phyloP scores from a whole-genome alignment of 495 filamentous ascomycete species.

The Neurospora sp. region DNA sequence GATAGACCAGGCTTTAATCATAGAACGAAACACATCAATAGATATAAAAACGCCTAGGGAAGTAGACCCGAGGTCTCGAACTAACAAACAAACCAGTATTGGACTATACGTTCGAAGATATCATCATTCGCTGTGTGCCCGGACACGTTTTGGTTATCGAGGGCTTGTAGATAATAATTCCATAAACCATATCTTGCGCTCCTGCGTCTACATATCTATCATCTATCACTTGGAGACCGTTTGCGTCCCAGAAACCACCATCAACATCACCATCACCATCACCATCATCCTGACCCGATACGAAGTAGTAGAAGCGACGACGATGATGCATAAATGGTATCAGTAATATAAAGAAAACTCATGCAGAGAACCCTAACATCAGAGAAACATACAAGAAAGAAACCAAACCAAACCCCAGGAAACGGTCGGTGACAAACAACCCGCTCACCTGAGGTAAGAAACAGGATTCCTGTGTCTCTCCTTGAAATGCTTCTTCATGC shows the following conservation, averaged over 20 bases:
- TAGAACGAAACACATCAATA: too few relatives aligned
- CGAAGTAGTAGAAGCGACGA: not conserved
- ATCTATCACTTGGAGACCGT: not conserved
- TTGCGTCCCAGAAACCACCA: not conserved
- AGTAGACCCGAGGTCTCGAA: too few relatives aligned
- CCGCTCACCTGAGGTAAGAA: conserved; percentile 16
- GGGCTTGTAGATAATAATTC: too few relatives aligned
- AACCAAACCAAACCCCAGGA: not conserved
- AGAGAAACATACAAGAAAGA: not conserved
- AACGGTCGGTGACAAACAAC: not conserved
- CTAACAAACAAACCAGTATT: not conserved
- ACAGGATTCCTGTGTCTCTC: conserved; percentile 20
- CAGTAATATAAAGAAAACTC: not conserved
- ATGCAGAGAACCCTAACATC: not conserved
- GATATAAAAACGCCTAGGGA: too few relatives aligned
- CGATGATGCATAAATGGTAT: not conserved
- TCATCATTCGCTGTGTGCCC: too few relatives aligned
- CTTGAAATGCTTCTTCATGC: conserved; percentile 20
- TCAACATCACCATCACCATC: not conserved
- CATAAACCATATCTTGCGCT: not conserved
- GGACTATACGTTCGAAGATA: not conserved
- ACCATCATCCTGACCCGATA: not conserved
- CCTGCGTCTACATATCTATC: not conserved
- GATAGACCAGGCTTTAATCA: too few relatives aligned
- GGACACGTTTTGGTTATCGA: too few relatives aligned